Conservation (phyloP, 1,139 yeast species). For the Candida buenavistaensis region DNA sequence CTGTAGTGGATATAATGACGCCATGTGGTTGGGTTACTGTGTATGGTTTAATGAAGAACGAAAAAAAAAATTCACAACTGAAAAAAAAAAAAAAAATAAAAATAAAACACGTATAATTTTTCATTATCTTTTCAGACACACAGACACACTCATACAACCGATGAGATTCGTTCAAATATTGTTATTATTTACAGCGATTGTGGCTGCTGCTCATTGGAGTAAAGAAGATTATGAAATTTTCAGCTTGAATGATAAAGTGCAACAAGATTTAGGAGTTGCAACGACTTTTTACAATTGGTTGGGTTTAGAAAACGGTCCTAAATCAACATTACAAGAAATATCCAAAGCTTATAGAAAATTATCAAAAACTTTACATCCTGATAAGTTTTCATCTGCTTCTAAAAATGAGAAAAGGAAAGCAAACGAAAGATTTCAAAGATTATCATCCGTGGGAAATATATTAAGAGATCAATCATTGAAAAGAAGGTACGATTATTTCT, state of each 20-base stretch:
- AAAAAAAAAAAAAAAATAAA: too few species aligned
- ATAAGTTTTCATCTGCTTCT: slow-evolving; percentile 53
- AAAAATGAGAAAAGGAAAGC: slow-evolving; percentile 45
- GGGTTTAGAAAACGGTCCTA: slow-evolving; percentile 49
- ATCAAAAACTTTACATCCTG: slow-evolving; percentile 80
- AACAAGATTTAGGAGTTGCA: slow-evolving; percentile 60
- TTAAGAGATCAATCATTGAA: slow-evolving; percentile 61
- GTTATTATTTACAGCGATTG: slow-evolving; percentile 18
- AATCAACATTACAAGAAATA: slow-evolving; percentile 62
- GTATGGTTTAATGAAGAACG: not conserved
- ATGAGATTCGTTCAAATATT: slow-evolving; percentile 9
- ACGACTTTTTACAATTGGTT: slow-evolving; percentile 72
- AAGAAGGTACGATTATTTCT: slow-evolving; percentile 82
- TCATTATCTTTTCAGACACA: not conserved
- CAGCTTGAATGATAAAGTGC: slow-evolving; percentile 65
- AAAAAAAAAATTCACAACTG: too few species aligned
- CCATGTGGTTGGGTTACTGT: slow-evolving; percentile 16
- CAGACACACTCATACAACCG: not conserved
- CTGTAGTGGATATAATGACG: slow-evolving; percentile 38
- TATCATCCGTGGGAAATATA: slow-evolving; percentile 74
- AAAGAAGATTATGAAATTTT: slow-evolving; percentile 81
- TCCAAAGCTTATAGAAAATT: slow-evolving; percentile 72
- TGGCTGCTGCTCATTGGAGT: slow-evolving; percentile 33
- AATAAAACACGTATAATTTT: not conserved
- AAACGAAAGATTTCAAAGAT: slow-evolving; percentile 66